Base-by-base conservation (phyloP, 2,329 filamentous ascomycete genomes). In the Lanzia echinophila region DNA sequence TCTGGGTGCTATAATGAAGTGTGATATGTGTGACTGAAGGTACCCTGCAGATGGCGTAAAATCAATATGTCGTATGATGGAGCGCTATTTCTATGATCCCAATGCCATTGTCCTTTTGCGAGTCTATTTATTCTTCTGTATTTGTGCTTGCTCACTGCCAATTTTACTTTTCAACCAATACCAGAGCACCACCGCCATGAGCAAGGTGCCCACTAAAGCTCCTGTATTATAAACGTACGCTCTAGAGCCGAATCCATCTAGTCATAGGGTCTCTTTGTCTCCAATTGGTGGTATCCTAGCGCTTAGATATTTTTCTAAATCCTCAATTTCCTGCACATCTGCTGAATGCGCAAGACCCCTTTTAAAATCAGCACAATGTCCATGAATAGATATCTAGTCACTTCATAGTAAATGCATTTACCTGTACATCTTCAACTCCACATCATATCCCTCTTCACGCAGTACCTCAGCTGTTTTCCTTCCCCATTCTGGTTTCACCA, bases 331-430 rank as follows among this genome's bases (percentile, higher is more conserved):
- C 58, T 86, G 75, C 5, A 83, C 76, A 62, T 84, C 84, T 2
- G 90, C 90, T 5, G 84, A 87, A 69, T 97, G 92, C 13, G 75
- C 76, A 67, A 96, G 79, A 11, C 79, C 79, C 55, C 85, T 88
- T 43, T 17, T 20, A 20, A 28, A 45, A 36, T 39, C 8, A 39
- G 33, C 10, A 13, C 11, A 44, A 28, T 13, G 22, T 42, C 7
- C 6, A 2, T 42, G n/a, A 6, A 42, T 24, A 43, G 15, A 15
- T 8, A 20, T 12, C 17, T n/a, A 42, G 13, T 19, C 28, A 44
- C 2, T 41, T 45, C 48, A 15, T 28, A 45, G 33, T 15, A 10
- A 8, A 12, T 8, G 46, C 20, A 73, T 84, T 67, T 72, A 90
- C 86, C 72, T 71, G 69, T 95, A 96, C 44, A 83, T 79, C 68